Base-by-base conservation (phyloP, 257 asterid genomes). In the Forsythia suspensa region DNA sequence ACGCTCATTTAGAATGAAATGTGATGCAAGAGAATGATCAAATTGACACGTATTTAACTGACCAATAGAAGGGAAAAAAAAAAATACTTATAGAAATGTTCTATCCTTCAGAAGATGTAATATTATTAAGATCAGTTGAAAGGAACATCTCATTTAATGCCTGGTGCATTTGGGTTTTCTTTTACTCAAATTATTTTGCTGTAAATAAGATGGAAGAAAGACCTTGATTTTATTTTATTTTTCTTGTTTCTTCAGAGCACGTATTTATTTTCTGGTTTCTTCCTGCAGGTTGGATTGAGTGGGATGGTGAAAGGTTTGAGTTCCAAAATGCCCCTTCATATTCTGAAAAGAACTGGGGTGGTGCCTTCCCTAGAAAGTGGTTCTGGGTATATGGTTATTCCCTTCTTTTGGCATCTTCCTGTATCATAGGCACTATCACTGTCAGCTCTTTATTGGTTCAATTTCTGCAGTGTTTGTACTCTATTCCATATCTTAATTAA, bases 261-360 rank as follows among this genome's bases (percentile, higher is more conserved):
- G 74, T 66, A 37, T 63, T 75, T 73, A 9, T 44, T 15, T 59
- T 72, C 43, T 81, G 76, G 66, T 72, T 66, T 85, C 70, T 79
- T 74, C 40, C 73, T 84, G 78, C 92, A 95, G 99, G 99, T 72
- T 95, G 99, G 99, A 95, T 95, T 76, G 98, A 95, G 86, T 95
- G 99, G 99, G 99, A 82, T 79, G 98, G 90, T 67, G 87, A 89
- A 81, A 87, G 92, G 73, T 95, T 81, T 55, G 97, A 95, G 86
- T 95, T 95, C 84, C 86, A 92, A 83, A 78, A 93, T 85, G 98
- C 99, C 79, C 99, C 98, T 63, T 95, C 99, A 74, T 95, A 95
- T 87, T 92, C 90, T 12, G 99, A 95, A 77, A 95, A 95, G 90
- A 95, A 95, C 75, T 95, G 99, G 99, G 99, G 98, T 59, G 94